phyloP scores from a whole-genome alignment of 2,329 filamentous ascomycete genomes.

The Penicillium verrucosum region DNA sequence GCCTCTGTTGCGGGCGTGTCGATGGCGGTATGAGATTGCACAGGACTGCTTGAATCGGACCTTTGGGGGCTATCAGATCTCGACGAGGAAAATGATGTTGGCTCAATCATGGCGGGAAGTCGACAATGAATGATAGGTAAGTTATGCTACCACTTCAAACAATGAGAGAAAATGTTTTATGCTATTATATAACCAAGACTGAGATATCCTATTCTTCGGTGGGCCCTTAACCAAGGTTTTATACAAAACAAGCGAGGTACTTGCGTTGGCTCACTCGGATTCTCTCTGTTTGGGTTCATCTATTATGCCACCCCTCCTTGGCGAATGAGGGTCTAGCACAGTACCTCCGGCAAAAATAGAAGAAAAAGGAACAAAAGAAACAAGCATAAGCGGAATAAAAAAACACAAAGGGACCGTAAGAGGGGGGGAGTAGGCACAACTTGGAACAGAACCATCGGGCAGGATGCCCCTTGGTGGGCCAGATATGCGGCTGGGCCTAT shows the following conservation, averaged over 20 bases:
- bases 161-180: constrained; percentile 6
- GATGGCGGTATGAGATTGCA: constrained; percentile 28
- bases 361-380: constrained; percentile 6
- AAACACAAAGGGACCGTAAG: constrained; percentile 8
- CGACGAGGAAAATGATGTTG: constrained; percentile 11
- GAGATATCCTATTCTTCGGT: constrained; percentile 5
- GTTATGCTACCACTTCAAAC: background rate
- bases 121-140: background rate
- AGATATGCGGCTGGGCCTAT: constrained; percentile 18
- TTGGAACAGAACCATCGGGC: constrained; percentile 13
- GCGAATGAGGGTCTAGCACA: constrained; percentile 13
- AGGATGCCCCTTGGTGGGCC: constrained; percentile 21
- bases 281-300: constrained; percentile 13
- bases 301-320: constrained; percentile 13
- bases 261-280: constrained; percentile 11
- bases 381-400: constrained; percentile 18
- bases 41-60: constrained; percentile 33
- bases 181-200: constrained; percentile 12
- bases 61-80: constrained; percentile 31
- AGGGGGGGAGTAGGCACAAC: constrained; percentile 7
- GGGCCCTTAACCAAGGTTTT: constrained; percentile 14
- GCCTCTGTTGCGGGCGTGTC: constrained; percentile 47
- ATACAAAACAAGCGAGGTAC: constrained; percentile 17
- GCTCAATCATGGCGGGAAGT: background rate
- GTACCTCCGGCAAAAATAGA: constrained; percentile 19